Percentiles rank a stretch among this genome's conserved stretches.
Conservation (phyloP, 1,139 yeast genomes). For the Hemisphaericaspora subhashii region DNA sequence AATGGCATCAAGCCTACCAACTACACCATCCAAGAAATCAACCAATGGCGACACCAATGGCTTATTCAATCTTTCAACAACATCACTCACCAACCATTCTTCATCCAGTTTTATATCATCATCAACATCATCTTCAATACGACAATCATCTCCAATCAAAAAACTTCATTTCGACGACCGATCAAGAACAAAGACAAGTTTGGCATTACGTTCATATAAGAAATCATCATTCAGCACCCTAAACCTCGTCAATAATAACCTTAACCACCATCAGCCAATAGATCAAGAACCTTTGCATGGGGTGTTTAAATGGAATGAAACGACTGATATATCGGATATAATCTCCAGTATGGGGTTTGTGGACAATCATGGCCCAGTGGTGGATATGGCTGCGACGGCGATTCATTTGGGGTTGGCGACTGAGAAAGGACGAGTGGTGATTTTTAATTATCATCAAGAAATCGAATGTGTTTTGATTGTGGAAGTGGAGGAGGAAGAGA, state of each 20-base stretch:
- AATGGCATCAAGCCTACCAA: neutral
- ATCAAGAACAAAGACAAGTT: slow-evolving; percentile 31
- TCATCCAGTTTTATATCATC: neutral
- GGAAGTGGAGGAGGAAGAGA: slow-evolving; percentile 7
- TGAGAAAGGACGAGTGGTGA: slow-evolving; percentile 52
- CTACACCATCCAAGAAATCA: neutral
- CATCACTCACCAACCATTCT: neutral
- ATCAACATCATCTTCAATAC: slow-evolving; percentile 8
- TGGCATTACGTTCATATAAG: slow-evolving; percentile 17
- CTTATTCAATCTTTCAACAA: neutral
- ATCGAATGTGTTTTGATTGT: slow-evolving; percentile 40
- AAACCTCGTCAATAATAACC: neutral
- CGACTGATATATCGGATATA: slow-evolving; percentile 20
- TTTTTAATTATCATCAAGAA: slow-evolving; percentile 65
- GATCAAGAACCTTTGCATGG: slow-evolving; percentile 5
- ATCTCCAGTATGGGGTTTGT: slow-evolving; percentile 27
- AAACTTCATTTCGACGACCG: slow-evolving; percentile 40
- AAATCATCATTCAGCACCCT: neutral
- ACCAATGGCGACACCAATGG: neutral
- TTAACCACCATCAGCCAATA: neutral
- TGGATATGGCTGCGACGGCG: slow-evolving; percentile 48
- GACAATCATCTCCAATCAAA: slow-evolving; percentile 11
- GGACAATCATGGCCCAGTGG: slow-evolving; percentile 48
- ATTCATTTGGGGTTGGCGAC: slow-evolving; percentile 63
- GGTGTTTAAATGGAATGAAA: slow-evolving; percentile 27